Evolutionary conservation across 257 asterid genomes (phyloP), one percentile per base, ranked within the genome.

Genomic region (Schizonepeta tenuifolia): DNA sequence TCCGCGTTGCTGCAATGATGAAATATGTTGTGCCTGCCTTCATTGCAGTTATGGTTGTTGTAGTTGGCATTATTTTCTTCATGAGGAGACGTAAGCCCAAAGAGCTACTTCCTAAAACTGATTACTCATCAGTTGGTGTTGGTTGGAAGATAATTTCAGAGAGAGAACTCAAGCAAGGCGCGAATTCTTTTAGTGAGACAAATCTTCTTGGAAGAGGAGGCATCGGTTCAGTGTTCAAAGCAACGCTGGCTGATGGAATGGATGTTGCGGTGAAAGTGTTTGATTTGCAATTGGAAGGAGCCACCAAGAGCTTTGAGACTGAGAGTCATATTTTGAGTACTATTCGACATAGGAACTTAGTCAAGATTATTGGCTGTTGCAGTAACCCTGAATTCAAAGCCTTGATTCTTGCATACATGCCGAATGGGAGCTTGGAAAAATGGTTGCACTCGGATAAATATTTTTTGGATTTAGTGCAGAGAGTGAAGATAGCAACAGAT

Each of bases 371-470:
- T 0, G 63, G 63, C 2, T 57, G 63, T 28, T 57, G 63, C 20
- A 57, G 40, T 13, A 57, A 24, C 21, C 35, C 11, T 2, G 40
- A 57, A 0, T 57, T 57, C 40, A 57, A 57, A 57, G 63, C 63
- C 40, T 26, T 57, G 40, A 26, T 26, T 57, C 63, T 57, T 57
- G 63, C 40, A 14, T 57, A 57, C 63, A 57, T 57, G 63, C 63
- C 63, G 18, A 57, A 57, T 57, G 63, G 63, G 4, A 57, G 63
- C 40, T 24, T 57, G 63, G 63, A 57, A 7, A 26, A 57, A 57
- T 57, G 63, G 63, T 9, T 57, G 63, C 63, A 57, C 13, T 12
- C 10, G 2, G 63, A 57, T 4, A 14, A 20, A 0, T 26, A 9
- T 26, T 57, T 1, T 5, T 21, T 57, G 63, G 20, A 14, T 47